Base-by-base conservation (phyloP, 1,284 basidiomycete genomes). In the Tylopilus sp. region DNA sequence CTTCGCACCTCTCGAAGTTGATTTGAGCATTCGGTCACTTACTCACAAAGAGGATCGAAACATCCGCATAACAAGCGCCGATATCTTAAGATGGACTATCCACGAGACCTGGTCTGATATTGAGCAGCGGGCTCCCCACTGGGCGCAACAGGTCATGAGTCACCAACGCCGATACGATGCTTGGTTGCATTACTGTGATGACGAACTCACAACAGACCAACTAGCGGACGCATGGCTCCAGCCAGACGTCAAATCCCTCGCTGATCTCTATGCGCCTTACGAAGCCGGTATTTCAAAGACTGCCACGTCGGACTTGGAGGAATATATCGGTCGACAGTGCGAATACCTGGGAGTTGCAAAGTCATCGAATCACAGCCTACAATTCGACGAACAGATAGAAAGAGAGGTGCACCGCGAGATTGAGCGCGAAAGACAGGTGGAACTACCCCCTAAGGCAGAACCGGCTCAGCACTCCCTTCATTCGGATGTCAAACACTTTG, bases 131-230 rank as follows among this genome's bases (percentile, higher is more conserved):
- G 67, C 79, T 58, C 77, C 82, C 26, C 79, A 81, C 38, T 86
- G 84, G 84, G 79, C 74, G 29, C 77, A 81, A 59, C 85, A 87
- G 71, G 86, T 84, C 2, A 52, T 81, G 10, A 79, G 84, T 53
- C 81, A 81, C 60, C 49, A 72, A 26, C 67, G 63, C 4, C 78
- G 84, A 29, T 66, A 72, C 12, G 52, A 69, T 4, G 79, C 78
- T 6, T 81, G 81, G 79, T 57, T 61, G 4, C 49, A 63, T 5
- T 72, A 74, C 51, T 58, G 64, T 19, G 39, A 63, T 6, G 16
- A 53, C 9, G 29, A 67, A 26, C 36, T 66, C 54, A 54, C 62
- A 2, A 19, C 36, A 10, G 29, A 57, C 19, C 29, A 60, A 24
- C 64, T 83, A 29, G 52, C 63, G n/a, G 49, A 36, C 18, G 61